phyloP scores from a whole-genome alignment of 1,284 basidiomycete genomes.

The Trametes polyzona region DNA sequence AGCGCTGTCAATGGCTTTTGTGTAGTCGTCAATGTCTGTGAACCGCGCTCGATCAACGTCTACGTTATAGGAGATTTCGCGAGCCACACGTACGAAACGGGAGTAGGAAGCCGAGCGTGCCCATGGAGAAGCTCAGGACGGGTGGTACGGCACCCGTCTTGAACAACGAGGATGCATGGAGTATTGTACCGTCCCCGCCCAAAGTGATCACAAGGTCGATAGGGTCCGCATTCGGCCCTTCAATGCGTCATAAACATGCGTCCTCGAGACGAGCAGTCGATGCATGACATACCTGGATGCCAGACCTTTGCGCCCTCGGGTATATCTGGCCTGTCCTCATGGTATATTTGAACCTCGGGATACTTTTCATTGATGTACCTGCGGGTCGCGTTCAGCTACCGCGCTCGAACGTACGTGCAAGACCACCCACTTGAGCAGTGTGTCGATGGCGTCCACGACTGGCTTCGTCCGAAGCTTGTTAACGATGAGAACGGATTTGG shows the following conservation, averaged over 20 bases:
- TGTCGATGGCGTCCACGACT: conserved; percentile 73
- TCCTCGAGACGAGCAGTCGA: neutral
- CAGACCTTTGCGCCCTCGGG: conserved; percentile 68
- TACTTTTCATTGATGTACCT: conserved; percentile 71
- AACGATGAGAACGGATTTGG: conserved; percentile 64
- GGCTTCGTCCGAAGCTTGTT: conserved; percentile 78
- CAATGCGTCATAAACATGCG: neutral
- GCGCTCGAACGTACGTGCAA: no score
- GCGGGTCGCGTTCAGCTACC: neutral
- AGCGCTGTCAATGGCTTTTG: conserved; percentile 77
- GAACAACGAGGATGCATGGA: conserved; percentile 94
- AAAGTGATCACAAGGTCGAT: conserved; percentile 91
- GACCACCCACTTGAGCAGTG: conserved; percentile 62
- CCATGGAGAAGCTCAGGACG: conserved; percentile 95
- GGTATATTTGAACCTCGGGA: conserved; percentile 74
- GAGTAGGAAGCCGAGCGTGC: conserved; percentile 91
- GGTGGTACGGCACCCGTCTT: conserved; percentile 89
- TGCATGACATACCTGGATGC: conserved; percentile 51
- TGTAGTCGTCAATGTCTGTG: conserved; percentile 82
- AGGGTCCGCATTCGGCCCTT: conserved; percentile 54
- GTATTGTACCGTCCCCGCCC: conserved; percentile 94
- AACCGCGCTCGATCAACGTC: neutral
- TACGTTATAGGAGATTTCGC: neutral
- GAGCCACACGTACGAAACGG: conserved; percentile 79
- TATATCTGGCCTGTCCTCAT: conserved; percentile 73